phyloP scores from a whole-genome alignment of 2,329 filamentous ascomycete genomes.

The Bretziella fagacearum region DNA sequence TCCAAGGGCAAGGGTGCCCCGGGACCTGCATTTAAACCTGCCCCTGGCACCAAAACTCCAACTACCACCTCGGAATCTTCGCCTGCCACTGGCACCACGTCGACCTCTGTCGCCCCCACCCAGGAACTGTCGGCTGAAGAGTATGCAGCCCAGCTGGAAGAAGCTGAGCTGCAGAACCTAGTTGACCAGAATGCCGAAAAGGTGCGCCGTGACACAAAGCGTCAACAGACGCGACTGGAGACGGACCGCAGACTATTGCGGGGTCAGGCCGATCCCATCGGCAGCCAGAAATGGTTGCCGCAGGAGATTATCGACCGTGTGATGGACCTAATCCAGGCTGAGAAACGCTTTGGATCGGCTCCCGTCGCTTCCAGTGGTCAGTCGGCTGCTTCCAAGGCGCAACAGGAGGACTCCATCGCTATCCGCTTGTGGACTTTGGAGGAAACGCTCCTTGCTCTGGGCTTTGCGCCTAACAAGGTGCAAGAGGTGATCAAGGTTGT shows the following conservation, averaged over 20 bases:
- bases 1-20: background rate
- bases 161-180: constrained; percentile 72
- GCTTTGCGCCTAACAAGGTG: constrained; percentile 48
- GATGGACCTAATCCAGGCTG: constrained; percentile 52
- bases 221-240: constrained; percentile 61
- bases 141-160: constrained; percentile 74
- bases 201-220: constrained; percentile 58
- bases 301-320: constrained; percentile 63
- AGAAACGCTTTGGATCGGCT: constrained; percentile 33
- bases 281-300: constrained; percentile 63
- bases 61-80: background rate
- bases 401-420: constrained; percentile 55
- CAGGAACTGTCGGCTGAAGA: constrained; percentile 63
- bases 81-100: constrained; percentile 15
- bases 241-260: constrained; percentile 74
- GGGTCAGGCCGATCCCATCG: constrained; percentile 56
- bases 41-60: constrained; percentile 2
- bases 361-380: constrained; percentile 27
- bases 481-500: constrained; percentile 48
- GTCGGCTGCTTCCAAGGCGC: constrained; percentile 34
- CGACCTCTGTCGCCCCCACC: constrained; percentile 16
- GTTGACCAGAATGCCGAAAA: constrained; percentile 73
- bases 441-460: constrained; percentile 49
- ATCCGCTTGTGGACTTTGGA: constrained; percentile 73
- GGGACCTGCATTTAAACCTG: background rate